Evolutionary conservation across 441 rosid species (phyloP), one percentile per base, ranked within the genome.

Genomic region (Adansonia grandidieri): DNA sequence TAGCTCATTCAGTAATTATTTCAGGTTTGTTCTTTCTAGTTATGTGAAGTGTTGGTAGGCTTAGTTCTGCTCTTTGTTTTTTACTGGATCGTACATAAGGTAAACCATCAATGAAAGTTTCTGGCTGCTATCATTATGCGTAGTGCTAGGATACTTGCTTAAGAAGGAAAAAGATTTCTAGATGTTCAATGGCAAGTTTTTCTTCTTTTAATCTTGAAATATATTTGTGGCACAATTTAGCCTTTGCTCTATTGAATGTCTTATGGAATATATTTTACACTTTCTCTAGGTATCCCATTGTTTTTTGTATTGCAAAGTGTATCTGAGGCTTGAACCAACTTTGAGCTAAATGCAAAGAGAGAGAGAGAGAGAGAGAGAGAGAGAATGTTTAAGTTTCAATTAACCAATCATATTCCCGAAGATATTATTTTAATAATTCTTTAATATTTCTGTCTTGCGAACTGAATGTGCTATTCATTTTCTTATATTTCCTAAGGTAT

Each of bases 401-500:
- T 71, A 51, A 53, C 62, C 58, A 32, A 0, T 28, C 45, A 71
- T 53, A 14, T 24, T 70, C 45, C 75, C 4, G 48, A 48, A 70
- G 58, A 68, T 48, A 14, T 50, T 50, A 28, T 28, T 50, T 50
- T 17, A 61, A 74, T 60, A 19, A 42, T 74, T 9, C 53, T 37
- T 58, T 11, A 24, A 20, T 60, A 54, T 22, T 15, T 62, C 17
- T 53, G 28, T 48, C n/a, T n/a, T n/a, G n/a, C n/a, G 32, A 15
- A 61, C 60, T 75, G 70, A 48, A 64, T 40, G 14, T 50, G 57
- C 19, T 48, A 47, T 63, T 76, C 53, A 51, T 76, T 65, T 50
- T 74, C 53, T 58, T 44, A 15, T 62, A 62, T 61, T 61, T 61
- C 57, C 42, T 76, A 50, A 92, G 99, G 90, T 94, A 71, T 81